Conservation (phyloP, 495 filamentous ascomycete genomes). For the Entonaema liquescens region DNA sequence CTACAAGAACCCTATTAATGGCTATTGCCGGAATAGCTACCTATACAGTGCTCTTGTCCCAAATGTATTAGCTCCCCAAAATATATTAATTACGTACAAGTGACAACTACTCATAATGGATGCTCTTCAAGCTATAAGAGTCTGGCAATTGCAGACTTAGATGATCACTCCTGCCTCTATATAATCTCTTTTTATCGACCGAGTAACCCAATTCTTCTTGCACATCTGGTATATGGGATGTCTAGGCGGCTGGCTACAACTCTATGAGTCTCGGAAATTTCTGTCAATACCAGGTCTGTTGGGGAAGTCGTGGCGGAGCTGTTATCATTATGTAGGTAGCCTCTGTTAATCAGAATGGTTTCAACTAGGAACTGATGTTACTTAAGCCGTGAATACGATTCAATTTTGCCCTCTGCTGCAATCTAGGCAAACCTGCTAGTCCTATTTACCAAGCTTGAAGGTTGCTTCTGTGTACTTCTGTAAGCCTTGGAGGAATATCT, state of each 20-base stretch:
- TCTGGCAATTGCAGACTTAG: neutral
- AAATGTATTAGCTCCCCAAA: neutral
- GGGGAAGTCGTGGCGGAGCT: neutral
- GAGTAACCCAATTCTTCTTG: neutral
- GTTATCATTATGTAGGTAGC: conserved; percentile 6
- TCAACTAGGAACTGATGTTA: neutral
- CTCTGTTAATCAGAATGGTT: conserved; percentile 2
- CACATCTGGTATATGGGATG: neutral
- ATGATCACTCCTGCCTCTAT: neutral
- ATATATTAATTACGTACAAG: neutral
- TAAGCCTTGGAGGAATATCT: conserved; percentile 85
- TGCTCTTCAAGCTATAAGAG: neutral
- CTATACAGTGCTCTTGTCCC: neutral
- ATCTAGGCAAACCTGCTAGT: neutral
- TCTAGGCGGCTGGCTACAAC: neutral
- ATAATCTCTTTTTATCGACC: neutral
- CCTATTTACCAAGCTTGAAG: conserved; percentile 85
- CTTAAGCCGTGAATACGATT: conserved; percentile 5
- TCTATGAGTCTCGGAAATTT: neutral
- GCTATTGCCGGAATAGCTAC: neutral
- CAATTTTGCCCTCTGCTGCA: neutral
- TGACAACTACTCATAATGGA: neutral
- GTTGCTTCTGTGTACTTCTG: conserved; percentile 86
- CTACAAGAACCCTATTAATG: neutral
- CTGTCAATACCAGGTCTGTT: neutral